Conservation (phyloP, 495 filamentous ascomycete species). For the Xylaria castorea region DNA sequence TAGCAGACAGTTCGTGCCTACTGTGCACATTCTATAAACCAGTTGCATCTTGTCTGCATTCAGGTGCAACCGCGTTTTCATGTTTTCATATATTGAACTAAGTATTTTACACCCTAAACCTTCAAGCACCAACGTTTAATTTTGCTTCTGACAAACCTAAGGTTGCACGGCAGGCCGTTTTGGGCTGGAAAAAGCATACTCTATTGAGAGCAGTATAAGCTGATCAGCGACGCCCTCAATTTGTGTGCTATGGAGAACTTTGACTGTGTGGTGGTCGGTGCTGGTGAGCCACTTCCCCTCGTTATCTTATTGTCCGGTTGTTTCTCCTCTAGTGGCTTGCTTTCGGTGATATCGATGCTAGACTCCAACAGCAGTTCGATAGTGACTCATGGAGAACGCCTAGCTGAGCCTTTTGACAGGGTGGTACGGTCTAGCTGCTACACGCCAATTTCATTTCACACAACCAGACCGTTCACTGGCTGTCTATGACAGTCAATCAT, state of each 20-base stretch:
- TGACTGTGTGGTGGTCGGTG: constrained; percentile 54
- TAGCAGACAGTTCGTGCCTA: not conserved
- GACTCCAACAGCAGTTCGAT: not conserved
- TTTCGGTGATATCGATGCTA: not conserved
- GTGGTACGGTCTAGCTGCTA: constrained; percentile 50
- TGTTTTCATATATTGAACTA: not conserved
- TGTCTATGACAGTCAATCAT: constrained; percentile 48
- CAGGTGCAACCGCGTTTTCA: constrained; percentile 1
- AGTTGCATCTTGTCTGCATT: not conserved
- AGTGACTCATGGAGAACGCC: not conserved
- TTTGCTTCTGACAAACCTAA: not conserved
- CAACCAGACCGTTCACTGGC: constrained; percentile 47
- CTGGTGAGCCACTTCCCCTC: constrained; percentile 42
- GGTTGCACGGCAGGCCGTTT: constrained; percentile 1
- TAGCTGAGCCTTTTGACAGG: constrained; percentile 37
- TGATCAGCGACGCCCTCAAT: not conserved
- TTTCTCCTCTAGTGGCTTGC: not conserved
- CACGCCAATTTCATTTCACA: constrained; percentile 50
- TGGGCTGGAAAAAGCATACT: not conserved
- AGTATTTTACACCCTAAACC: not conserved
- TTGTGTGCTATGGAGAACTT: constrained; percentile 45
- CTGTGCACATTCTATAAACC: not conserved
- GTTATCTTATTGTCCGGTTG: not conserved
- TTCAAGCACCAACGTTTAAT: not conserved
- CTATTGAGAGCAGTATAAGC: not conserved